Evolutionary conservation across 2,329 filamentous ascomycete genomes (phyloP).

Genomic region (Penicillium expansum): DNA sequence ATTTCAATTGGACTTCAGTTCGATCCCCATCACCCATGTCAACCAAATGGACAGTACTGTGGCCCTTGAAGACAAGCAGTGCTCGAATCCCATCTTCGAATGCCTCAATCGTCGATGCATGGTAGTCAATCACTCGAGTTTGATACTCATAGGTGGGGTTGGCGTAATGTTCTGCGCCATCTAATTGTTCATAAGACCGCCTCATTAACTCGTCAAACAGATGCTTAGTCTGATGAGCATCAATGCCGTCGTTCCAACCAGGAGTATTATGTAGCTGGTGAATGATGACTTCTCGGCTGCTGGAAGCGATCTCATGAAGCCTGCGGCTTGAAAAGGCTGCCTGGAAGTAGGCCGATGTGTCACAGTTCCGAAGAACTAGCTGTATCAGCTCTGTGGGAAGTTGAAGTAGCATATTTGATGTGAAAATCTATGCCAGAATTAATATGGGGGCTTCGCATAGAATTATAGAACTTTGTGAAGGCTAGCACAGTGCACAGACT

Average conservation of each 20-base stretch:
- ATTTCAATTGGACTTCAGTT: constrained; percentile 16
- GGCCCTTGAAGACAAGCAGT: constrained; percentile 31
- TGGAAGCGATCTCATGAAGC: constrained; percentile 36
- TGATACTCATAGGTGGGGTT: constrained; percentile 31
- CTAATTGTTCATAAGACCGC: constrained; percentile 34
- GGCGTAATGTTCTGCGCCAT: constrained; percentile 36
- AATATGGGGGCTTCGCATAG: neutral
- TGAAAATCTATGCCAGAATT: neutral
- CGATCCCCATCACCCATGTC: constrained; percentile 19
- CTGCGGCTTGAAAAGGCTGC: constrained; percentile 36
- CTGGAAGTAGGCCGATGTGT: constrained; percentile 39
- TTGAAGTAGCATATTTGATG: neutral
- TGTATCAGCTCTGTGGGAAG: constrained; percentile 44
- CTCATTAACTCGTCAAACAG: constrained; percentile 35
- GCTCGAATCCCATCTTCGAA: constrained; percentile 21
- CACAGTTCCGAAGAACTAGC: constrained; percentile 35
- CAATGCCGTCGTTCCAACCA: constrained; percentile 25
- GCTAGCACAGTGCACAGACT: constrained; percentile 1
- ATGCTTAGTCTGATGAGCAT: constrained; percentile 18
- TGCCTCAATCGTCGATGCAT: constrained; percentile 33
- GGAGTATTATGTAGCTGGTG: constrained; percentile 39
- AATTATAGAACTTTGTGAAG: neutral
- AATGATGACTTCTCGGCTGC: constrained; percentile 35
- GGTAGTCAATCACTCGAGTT: constrained; percentile 29
- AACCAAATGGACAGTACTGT: constrained; percentile 31